A percentile compares a stretch with the other conserved stretches of the same genome.
Evolutionary conservation across 106 monocot genomes (phyloP).

Genomic region (Ottelia alismoides): DNA sequence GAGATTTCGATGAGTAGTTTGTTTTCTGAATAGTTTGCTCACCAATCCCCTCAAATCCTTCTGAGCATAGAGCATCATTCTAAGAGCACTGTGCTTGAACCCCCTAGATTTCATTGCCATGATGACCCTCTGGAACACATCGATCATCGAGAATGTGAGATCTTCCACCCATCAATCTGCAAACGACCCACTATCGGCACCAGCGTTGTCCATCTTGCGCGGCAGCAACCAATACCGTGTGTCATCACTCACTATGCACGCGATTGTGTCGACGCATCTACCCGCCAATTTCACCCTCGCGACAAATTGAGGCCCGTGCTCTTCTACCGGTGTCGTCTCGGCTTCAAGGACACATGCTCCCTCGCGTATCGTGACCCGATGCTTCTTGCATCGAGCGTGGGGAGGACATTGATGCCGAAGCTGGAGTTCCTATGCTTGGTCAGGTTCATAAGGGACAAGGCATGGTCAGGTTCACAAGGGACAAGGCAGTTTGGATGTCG

Average conservation of each 20-base stretch:
- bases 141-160: constrained; percentile 37
- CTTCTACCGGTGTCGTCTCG: too few species aligned
- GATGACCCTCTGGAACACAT: constrained; percentile 53
- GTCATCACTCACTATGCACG: constrained; percentile 34
- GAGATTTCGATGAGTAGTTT: not conserved
- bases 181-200: constrained; percentile 8
- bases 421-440: too few species aligned
- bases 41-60: constrained; percentile 72
- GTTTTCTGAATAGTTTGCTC: constrained; percentile 1
- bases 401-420: too few species aligned
- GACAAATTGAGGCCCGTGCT: too few species aligned
- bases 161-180: constrained; percentile 78
- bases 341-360: too few species aligned
- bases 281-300: constrained; percentile 32
- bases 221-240: too few species aligned
- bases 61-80: constrained; percentile 83
- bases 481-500: too few species aligned
- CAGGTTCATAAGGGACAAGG: too few species aligned
- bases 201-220: too few species aligned
- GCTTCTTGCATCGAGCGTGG: too few species aligned
- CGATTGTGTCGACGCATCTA: constrained; percentile 53
- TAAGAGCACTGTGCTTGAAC: constrained; percentile 38
- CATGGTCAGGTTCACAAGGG: too few species aligned
- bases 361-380: too few species aligned
- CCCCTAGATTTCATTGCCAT: constrained; percentile 51